phyloP scores from a whole-genome alignment of 768 basidiomycete genomes.

The Naganishia vishniacii region DNA sequence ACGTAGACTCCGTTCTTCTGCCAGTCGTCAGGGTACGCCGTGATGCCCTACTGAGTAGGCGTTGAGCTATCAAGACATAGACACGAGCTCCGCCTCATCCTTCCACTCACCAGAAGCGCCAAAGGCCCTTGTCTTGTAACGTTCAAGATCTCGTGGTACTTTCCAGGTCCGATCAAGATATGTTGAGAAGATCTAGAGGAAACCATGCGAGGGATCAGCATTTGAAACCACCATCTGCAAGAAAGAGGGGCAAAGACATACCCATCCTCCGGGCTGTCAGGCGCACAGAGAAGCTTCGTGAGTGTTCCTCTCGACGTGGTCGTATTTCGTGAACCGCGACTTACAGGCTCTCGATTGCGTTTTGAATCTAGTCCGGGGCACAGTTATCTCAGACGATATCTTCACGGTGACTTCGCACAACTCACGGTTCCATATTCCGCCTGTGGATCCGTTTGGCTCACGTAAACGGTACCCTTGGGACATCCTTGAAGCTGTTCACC shows the following conservation, averaged over 20 bases:
- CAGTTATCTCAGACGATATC: no score
- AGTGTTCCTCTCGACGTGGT: not conserved
- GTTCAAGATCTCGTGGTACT: constrained; percentile 61
- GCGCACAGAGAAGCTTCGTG: not conserved
- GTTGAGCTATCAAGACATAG: not conserved
- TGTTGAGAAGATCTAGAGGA: constrained; percentile 51
- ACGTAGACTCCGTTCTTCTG: constrained; percentile 24
- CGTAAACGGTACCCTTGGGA: constrained; percentile 58
- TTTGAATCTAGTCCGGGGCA: constrained; percentile 55
- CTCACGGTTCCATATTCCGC: constrained; percentile 41
- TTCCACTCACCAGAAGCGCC: constrained; percentile 55
- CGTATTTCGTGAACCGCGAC: constrained; percentile 28
- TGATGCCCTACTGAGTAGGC: constrained; percentile 21
- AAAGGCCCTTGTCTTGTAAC: constrained; percentile 57
- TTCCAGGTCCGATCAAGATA: constrained; percentile 58
- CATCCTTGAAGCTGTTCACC: constrained; percentile 54
- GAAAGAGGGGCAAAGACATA: not conserved
- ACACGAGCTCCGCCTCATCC: not conserved
- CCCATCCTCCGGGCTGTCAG: constrained; percentile 1
- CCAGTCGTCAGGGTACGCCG: constrained; percentile 3
- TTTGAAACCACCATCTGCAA: not conserved
- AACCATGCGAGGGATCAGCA: not conserved
- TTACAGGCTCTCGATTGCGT: constrained; percentile 58
- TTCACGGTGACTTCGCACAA: not conserved
- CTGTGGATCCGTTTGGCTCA: constrained; percentile 54